Evolutionary conservation across 2,329 filamentous ascomycete genomes (phyloP).

Genomic region (Aspergillus brasiliensis): DNA sequence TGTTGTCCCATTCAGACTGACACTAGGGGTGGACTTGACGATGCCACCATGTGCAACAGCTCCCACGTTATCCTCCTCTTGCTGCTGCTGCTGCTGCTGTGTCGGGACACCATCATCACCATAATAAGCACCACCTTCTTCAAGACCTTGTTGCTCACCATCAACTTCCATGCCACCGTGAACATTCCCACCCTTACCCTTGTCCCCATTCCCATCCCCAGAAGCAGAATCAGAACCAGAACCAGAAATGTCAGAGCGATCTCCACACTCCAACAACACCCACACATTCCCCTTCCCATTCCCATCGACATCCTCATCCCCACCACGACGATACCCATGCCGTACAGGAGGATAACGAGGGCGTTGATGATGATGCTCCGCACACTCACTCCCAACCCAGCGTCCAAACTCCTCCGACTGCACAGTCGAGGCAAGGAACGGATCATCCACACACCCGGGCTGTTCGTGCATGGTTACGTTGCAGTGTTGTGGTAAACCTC

Average conservation of each 20-base stretch:
- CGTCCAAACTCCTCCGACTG: slow-evolving; percentile 24
- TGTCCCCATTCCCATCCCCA: slow-evolving; percentile 11
- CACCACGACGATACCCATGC: neutral
- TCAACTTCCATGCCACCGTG: neutral
- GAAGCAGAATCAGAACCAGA: neutral
- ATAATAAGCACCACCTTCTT: too few relatives aligned
- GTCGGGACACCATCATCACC: neutral
- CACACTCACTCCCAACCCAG: slow-evolving; percentile 28
- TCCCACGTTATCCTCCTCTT: neutral
- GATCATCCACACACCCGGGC: slow-evolving; percentile 33
- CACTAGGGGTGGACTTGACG: neutral
- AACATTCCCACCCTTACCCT: slow-evolving; percentile 8
- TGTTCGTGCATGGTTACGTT: slow-evolving; percentile 37
- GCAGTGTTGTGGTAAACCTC: slow-evolving; percentile 22
- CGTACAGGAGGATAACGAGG: too few relatives aligned
- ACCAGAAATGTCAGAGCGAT: neutral
- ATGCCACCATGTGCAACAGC: neutral
- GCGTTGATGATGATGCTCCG: neutral
- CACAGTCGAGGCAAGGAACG: slow-evolving; percentile 28
- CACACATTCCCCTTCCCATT: slow-evolving; percentile 26
- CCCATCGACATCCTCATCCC: slow-evolving; percentile 26
- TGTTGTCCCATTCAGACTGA: neutral
- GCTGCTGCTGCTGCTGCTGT: neutral
- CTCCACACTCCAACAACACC: slow-evolving; percentile 32
- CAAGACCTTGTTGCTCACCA: too few relatives aligned